Conservation (phyloP, 352 stramenopile genomes). For the Phytophthora pseudosyringae region DNA sequence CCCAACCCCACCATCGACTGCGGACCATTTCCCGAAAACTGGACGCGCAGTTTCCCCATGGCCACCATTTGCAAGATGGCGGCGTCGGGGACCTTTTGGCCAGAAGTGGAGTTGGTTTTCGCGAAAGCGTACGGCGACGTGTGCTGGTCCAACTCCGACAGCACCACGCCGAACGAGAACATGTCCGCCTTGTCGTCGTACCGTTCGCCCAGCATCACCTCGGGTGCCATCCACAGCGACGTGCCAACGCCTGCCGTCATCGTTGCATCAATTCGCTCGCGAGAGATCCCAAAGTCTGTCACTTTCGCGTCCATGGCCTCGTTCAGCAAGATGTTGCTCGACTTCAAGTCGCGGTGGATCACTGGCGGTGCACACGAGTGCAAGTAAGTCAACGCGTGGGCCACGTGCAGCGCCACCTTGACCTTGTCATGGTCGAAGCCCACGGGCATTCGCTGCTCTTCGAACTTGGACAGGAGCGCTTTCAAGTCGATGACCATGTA, state of each 20-base stretch:
- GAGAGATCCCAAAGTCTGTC: conserved; percentile 39
- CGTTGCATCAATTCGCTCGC: conserved; percentile 30
- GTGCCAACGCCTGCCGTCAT: conserved; percentile 42
- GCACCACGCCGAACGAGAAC: conserved; percentile 49
- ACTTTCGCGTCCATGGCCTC: conserved; percentile 33
- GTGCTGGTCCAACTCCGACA: conserved; percentile 41
- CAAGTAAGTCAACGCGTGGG: conserved; percentile 43
- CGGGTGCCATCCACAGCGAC: conserved; percentile 44
- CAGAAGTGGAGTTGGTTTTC: conserved; percentile 19
- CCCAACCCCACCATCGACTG: conserved; percentile 32
- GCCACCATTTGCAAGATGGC: conserved; percentile 54
- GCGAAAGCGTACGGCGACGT: conserved; percentile 30
- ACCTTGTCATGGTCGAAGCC: conserved; percentile 38
- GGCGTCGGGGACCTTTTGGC: conserved; percentile 29
- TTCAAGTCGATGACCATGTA: conserved; percentile 53
- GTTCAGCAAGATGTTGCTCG: conserved; percentile 35
- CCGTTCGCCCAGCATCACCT: conserved; percentile 31
- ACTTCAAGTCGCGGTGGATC: conserved; percentile 34
- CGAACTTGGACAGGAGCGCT: conserved; percentile 33
- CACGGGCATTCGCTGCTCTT: conserved; percentile 27
- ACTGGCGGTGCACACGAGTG: conserved; percentile 36
- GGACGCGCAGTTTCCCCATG: conserved; percentile 36
- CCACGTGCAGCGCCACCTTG: conserved; percentile 34
- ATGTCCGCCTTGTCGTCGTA: conserved; percentile 51
- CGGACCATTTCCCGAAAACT: conserved; percentile 33